Base-by-base conservation (phyloP, 805 yeast species). In the Hanseniaspora hatyaiensis region DNA sequence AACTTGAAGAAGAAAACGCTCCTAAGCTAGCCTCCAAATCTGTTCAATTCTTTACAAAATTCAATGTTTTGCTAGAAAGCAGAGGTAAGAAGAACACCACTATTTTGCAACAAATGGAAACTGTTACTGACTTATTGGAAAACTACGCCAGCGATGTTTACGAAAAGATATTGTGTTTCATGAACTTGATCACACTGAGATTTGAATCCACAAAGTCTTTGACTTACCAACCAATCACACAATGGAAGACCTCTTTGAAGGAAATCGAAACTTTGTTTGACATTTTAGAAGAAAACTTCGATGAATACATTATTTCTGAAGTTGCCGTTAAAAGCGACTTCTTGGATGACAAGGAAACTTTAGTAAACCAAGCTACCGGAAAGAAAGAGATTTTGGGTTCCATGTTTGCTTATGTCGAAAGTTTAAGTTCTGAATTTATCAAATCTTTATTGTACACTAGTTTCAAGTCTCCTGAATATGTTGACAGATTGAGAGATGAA, bases 1-100 rank as follows among this genome's bases (percentile, higher is more conserved):
- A 59, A 36, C 59, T 59, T 18, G 58, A 57, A 42, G 32, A 28
- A 13, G 40, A 47, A 15, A 38, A 30, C 6, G 26, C 8, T 19
- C 45, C 50, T 43, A 55, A 19, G 34, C 22, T 45, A 13, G 42
- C 31, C 15, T 53, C 30, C 40, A 57, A 52, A 53, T 52, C 56
- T 47, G 56, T 61, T 15, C 59, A 59, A 33, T 78, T 87, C 49
- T 86, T 88, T 69, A 69, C 78, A 50, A 76, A 82, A 30, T 72
- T 92, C 62, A 75, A 80, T 62, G 65, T 77, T 47, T 78, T 92
- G 50, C 69, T 82, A 51, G 97, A 92, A 65, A 73, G 87, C 42
- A 80, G 98, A 68, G 98, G 98, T 71, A 88, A 88, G 72, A 89
- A 85, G 72, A 87, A 85, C 63, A 82, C 86, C 53, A 95, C 89